Evolutionary conservation across 306 rosid species (phyloP).

Genomic region (Purshia tridentata): DNA sequence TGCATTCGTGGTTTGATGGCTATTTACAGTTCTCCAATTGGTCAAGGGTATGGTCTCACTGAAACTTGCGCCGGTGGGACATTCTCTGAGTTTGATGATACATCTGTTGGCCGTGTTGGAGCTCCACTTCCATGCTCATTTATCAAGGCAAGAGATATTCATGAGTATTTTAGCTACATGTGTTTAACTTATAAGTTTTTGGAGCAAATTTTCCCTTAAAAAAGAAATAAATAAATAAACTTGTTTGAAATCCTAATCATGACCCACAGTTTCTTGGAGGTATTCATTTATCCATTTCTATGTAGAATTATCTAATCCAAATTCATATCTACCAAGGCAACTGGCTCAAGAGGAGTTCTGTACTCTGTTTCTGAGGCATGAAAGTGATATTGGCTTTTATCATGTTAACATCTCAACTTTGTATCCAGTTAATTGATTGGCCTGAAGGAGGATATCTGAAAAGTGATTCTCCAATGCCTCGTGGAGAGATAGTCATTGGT

Average conservation of each 20-base stretch:
- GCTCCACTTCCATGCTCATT: constrained; percentile 96
- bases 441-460: constrained; percentile 84
- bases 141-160: constrained; percentile 56
- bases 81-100: constrained; percentile 87
- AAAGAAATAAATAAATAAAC: background rate
- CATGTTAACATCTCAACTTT: constrained; percentile 25
- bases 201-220: background rate
- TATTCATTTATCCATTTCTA: background rate
- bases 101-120: constrained; percentile 91
- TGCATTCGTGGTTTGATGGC: constrained; percentile 26
- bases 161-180: constrained; percentile 12
- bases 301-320: constrained; percentile 1
- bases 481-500: constrained; percentile 92
- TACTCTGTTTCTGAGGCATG: background rate
- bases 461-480: constrained; percentile 73
- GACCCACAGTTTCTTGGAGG: background rate
- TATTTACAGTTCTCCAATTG: constrained; percentile 76
- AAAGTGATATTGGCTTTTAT: background rate
- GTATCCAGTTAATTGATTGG: constrained; percentile 80
- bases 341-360: background rate
- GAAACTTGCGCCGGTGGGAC: constrained; percentile 96
- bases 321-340: background rate
- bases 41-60: constrained; percentile 98
- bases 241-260: background rate
- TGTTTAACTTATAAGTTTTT: constrained; percentile 11